These are phyloP conservation scores for Cyclotella sp. DNA, from an alignment of 108 stramenopile genomes.

Conservation along the genomic window DNA sequence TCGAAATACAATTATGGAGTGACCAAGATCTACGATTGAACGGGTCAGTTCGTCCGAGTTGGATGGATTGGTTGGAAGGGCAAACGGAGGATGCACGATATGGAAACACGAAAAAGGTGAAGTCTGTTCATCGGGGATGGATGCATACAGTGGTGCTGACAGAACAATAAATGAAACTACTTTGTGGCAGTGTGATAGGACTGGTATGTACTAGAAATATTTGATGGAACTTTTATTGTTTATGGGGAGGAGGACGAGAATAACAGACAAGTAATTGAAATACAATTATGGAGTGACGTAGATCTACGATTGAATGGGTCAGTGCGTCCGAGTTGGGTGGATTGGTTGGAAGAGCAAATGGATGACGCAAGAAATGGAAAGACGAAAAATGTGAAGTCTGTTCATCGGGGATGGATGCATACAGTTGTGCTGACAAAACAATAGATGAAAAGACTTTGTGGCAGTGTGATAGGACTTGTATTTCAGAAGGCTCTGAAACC, in stretches of 20 bases:
- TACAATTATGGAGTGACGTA: constrained; percentile 79
- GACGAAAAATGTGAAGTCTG: constrained; percentile 48
- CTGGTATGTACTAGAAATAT: too few species aligned
- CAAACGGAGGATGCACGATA: constrained; percentile 17
- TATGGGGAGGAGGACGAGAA: constrained; percentile 41
- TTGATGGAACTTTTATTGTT: constrained; percentile 83
- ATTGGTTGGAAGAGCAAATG: constrained; percentile 46
- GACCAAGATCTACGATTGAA: constrained; percentile 67
- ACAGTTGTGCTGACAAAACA: too few species aligned
- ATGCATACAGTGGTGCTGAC: too few species aligned
- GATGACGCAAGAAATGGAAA: constrained; percentile 14
- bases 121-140: constrained; percentile 77
- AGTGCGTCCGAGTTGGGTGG: constrained; percentile 79
- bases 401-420: too few species aligned
- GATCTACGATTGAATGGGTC: constrained; percentile 66
- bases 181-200: too few species aligned
- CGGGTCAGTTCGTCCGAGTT: constrained; percentile 76
- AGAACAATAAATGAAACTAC: too few species aligned
- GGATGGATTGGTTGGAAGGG: constrained; percentile 63
- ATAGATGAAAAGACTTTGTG: too few species aligned
- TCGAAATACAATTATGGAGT: constrained; percentile 83
- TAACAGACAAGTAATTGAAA: constrained; percentile 66
- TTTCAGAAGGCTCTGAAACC: too few species aligned
- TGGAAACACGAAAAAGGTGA: constrained; percentile 45
- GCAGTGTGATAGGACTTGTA: too few species aligned